Evolutionary conservation across 2,329 filamentous ascomycete genomes (phyloP).

Genomic region (Neopestalotiopsis sp.): DNA sequence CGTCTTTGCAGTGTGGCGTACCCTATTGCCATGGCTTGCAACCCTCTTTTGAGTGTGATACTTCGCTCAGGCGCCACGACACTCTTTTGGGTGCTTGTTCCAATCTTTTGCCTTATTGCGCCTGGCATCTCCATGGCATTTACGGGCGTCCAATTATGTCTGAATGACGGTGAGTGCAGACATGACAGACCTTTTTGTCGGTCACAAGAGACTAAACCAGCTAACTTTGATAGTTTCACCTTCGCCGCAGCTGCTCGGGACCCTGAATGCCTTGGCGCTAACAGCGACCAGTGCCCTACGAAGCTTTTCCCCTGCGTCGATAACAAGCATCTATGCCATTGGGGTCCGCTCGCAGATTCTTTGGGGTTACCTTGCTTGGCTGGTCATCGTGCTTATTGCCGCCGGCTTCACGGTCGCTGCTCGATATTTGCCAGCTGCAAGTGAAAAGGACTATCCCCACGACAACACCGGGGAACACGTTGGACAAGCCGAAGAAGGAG

Average conservation of each 20-base stretch:
- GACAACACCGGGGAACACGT: not conserved
- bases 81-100: conserved; percentile 63
- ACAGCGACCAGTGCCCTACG: conserved; percentile 66
- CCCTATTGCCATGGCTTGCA: conserved; percentile 66
- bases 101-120: conserved; percentile 56
- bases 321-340: conserved; percentile 71
- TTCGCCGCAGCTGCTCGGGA: conserved; percentile 67
- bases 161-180: conserved; percentile 68
- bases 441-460: conserved; percentile 30
- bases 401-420: conserved; percentile 38
- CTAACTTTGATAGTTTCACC: conserved; percentile 64
- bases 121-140: conserved; percentile 72
- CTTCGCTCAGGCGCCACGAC: conserved; percentile 50
- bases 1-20: conserved; percentile 62
- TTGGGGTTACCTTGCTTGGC: conserved; percentile 70
- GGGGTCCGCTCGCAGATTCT: conserved; percentile 68
- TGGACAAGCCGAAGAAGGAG: not conserved
- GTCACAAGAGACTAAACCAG: not conserved
- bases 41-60: conserved; percentile 62
- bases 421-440: conserved; percentile 40
- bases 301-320: conserved; percentile 69
- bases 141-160: conserved; percentile 72
- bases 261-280: conserved; percentile 72
- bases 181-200: not conserved
- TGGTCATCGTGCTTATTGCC: conserved; percentile 53